Base-by-base conservation (phyloP, 2,329 filamentous ascomycete genomes). In the Sclerotinia glacialis region DNA sequence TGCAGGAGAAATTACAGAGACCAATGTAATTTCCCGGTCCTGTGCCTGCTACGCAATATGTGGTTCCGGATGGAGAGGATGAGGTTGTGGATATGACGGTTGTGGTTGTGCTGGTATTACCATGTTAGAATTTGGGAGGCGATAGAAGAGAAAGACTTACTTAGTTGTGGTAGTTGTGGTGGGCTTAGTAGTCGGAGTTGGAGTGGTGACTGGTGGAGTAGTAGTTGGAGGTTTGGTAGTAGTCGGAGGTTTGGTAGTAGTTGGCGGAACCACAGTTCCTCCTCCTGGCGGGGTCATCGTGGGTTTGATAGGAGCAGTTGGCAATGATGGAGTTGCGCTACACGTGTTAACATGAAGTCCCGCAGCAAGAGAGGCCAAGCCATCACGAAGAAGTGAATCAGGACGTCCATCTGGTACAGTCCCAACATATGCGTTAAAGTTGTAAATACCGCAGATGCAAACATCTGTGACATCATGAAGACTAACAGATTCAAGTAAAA, bases 21-120 rank as follows among this genome's bases (percentile, higher is more conserved):
- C 78, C 78, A 6, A 65, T 54, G 52, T 78, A 78, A 68, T 79
- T 78, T 12, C 76, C 70, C 11, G 74, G 73, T 11, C 76, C 74
- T 16, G 68, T 68, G 16, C 73, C 73, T 14, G 69, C 67, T 23
- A 69, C 70, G 44, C 72, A 74, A 14, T 37, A 60, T 1, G 70
- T 65, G 11, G 44, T 44, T 23, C 61, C 60, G 11, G 65, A 58
- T 14, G 64, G 54, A 5, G 47, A 47, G 2, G 67, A 66, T 66
- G 70, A 65, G 49, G 64, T 59, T 58, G 67, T 65, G 23, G 53
- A 42, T 42, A 63, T 66, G 18, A 69, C 50, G 3, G 34, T 55
- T 23, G 53, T 34, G 16, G 46, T 50, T 18, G 44, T 50, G 12
- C 47, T 64, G 21, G 34, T 64, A 7, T 34, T 7, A 23, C 3